These are phyloP conservation scores for Collybia sp. DNA, from an alignment of 768 basidiomycete genomes.

Conservation along the genomic window DNA sequence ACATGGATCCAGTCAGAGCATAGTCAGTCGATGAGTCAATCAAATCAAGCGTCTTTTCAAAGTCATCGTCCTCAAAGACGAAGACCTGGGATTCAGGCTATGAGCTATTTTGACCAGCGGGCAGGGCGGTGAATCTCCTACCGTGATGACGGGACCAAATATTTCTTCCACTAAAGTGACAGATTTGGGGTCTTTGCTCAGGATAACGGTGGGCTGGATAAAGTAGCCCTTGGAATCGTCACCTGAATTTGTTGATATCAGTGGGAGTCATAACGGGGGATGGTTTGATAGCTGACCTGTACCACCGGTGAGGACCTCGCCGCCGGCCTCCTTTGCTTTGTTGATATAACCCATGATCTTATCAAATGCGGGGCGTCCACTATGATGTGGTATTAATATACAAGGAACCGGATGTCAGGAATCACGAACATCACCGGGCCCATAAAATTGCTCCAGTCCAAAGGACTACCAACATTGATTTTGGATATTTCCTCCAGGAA, in stretches of 20 bases:
- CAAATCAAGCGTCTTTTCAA: conserved; percentile 80
- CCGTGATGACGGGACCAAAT: conserved; percentile 94
- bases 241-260: conserved; percentile 29
- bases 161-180: conserved; percentile 94
- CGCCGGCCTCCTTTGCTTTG: conserved; percentile 86
- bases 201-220: conserved; percentile 90
- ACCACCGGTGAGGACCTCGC: conserved; percentile 86
- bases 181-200: conserved; percentile 85
- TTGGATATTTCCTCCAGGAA: conserved; percentile 71
- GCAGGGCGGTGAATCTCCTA: conserved; percentile 21
- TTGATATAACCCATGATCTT: conserved; percentile 79
- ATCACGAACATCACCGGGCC: conserved; percentile 87
- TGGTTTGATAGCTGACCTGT: conserved; percentile 37
- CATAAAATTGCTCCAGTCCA: conserved; percentile 83
- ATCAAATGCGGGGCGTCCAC: conserved; percentile 84
- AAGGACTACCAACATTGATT: conserved; percentile 79
- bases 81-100: conserved; percentile 51
- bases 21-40: conserved; percentile 86
- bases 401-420: neutral
- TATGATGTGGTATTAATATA: conserved; percentile 19
- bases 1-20: conserved; percentile 95
- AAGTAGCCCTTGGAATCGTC: conserved; percentile 93
- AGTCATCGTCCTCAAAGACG: conserved; percentile 85
- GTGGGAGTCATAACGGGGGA: neutral
- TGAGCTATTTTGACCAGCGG: conserved; percentile 1